Percentiles rank a stretch among this genome's conserved stretches.
Conservation (phyloP, 106 monocot genomes). For the Amphibolis antarctica region DNA sequence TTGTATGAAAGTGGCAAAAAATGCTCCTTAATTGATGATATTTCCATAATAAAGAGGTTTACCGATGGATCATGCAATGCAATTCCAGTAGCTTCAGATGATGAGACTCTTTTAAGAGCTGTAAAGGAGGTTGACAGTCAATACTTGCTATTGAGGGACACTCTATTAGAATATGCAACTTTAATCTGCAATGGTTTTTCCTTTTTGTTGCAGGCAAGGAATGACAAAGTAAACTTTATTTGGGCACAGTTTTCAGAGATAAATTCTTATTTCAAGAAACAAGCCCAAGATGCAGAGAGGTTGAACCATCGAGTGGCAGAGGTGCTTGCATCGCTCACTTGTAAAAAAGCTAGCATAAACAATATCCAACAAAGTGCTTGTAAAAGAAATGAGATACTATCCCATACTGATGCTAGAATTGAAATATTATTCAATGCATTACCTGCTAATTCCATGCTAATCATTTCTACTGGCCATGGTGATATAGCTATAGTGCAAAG, state of each 20-base stretch:
- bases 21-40: conserved; percentile 78
- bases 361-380: conserved; percentile 8
- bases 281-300: conserved; percentile 41
- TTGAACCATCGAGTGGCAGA: conserved; percentile 50
- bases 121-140: conserved; percentile 56
- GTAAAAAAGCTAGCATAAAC: conserved; percentile 26
- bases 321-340: conserved; percentile 50
- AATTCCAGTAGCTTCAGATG: conserved; percentile 68
- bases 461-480: conserved; percentile 80
- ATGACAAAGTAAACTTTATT: conserved; percentile 64
- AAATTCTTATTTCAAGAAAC: conserved; percentile 43
- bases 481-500: conserved; percentile 83
- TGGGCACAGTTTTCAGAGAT: conserved; percentile 81
- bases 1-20: conserved; percentile 55
- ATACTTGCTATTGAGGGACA: not conserved
- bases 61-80: conserved; percentile 82
- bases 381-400: conserved; percentile 50
- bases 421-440: conserved; percentile 51
- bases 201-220: conserved; percentile 53
- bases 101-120: conserved; percentile 70
- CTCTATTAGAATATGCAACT: not conserved
- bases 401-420: conserved; percentile 42
- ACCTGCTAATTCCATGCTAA: conserved; percentile 63
- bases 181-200: not conserved
- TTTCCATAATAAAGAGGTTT: conserved; percentile 56